A percentile compares a stretch with the other conserved stretches of the same genome.
phyloP scores from a whole-genome alignment of 2,329 filamentous ascomycete genomes.

The Fusarium sp. region DNA sequence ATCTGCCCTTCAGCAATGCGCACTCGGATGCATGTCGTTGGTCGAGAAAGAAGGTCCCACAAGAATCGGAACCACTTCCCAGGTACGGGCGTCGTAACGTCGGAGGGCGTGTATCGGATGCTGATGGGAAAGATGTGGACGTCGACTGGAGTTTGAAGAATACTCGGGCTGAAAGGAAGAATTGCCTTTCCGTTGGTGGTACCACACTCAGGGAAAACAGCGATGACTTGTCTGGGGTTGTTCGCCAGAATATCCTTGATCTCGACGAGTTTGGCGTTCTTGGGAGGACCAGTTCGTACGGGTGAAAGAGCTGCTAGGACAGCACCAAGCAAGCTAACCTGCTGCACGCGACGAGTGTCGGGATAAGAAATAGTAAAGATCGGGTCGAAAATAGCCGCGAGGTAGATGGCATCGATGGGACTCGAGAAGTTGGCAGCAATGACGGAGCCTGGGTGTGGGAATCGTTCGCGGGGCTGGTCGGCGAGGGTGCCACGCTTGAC shows the following conservation, averaged over 20 bases:
- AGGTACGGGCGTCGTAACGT: slow-evolving; percentile 92
- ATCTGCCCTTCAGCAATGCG: slow-evolving; percentile 83
- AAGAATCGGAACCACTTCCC: slow-evolving; percentile 79
- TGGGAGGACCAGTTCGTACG: slow-evolving; percentile 63
- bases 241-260: slow-evolving; percentile 72
- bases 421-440: slow-evolving; percentile 94
- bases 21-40: slow-evolving; percentile 91
- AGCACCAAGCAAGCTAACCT: slow-evolving; percentile 81
- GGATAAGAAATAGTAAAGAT: slow-evolving; percentile 92
- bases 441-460: slow-evolving; percentile 83
- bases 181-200: slow-evolving; percentile 95
- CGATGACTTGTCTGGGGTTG: slow-evolving; percentile 82
- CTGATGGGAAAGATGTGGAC: slow-evolving; percentile 91
- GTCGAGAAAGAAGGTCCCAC: slow-evolving; percentile 86
- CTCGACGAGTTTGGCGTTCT: slow-evolving; percentile 67
- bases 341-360: slow-evolving; percentile 77
- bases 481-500: slow-evolving; percentile 91
- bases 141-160: slow-evolving; percentile 75
- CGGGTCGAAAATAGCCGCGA: slow-evolving; percentile 95
- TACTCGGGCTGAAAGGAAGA: slow-evolving; percentile 82
- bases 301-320: slow-evolving; percentile 78
- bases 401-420: slow-evolving; percentile 91
- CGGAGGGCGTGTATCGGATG: slow-evolving; percentile 87
- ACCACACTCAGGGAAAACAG: slow-evolving; percentile 92
- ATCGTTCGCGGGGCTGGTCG: slow-evolving; percentile 77